Evolutionary conservation across 257 asterid genomes (phyloP).

Genomic region (Perilla frutescens): DNA sequence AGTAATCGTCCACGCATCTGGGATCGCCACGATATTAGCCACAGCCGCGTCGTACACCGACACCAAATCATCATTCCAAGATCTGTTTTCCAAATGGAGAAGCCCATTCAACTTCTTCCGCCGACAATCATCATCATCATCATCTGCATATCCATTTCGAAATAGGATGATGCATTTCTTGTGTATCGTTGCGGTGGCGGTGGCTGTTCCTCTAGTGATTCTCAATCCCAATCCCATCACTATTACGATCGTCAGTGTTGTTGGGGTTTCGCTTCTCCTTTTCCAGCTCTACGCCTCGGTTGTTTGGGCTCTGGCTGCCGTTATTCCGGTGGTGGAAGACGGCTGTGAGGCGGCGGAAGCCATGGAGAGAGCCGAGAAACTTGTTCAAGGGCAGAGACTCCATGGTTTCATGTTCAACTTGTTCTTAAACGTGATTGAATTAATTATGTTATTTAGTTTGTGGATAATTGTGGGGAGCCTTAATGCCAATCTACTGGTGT

Average conservation of each 20-base stretch:
- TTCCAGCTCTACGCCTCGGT: slow-evolving; percentile 34
- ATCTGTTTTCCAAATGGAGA: slow-evolving; percentile 32
- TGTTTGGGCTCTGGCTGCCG: slow-evolving; percentile 31
- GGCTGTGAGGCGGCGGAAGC: slow-evolving; percentile 46
- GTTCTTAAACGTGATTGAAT: slow-evolving; percentile 17
- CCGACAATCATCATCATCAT: slow-evolving; percentile 1
- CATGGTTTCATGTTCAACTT: slow-evolving; percentile 46
- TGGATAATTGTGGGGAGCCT: slow-evolving; percentile 24
- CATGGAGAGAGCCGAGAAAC: slow-evolving; percentile 43
- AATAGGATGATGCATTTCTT: not conserved
- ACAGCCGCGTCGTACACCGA: slow-evolving; percentile 37
- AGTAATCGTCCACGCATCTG: slow-evolving; percentile 31
- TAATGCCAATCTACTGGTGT: not conserved
- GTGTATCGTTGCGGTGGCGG: not conserved
- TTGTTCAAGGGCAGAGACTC: slow-evolving; percentile 44
- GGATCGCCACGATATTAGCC: slow-evolving; percentile 35
- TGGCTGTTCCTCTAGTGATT: not conserved
- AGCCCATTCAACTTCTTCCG: slow-evolving; percentile 36
- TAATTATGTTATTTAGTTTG: slow-evolving; percentile 19
- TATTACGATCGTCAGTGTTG: not conserved
- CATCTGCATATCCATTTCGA: too few relatives aligned
- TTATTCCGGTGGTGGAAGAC: slow-evolving; percentile 52
- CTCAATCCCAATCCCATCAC: slow-evolving; percentile 23
- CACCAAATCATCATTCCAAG: slow-evolving; percentile 13
- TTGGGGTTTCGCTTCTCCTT: slow-evolving; percentile 15